Percentiles rank a stretch among this genome's conserved stretches.
Evolutionary conservation across 495 filamentous ascomycete genomes (phyloP).

Genomic region (Tuber brumale): DNA sequence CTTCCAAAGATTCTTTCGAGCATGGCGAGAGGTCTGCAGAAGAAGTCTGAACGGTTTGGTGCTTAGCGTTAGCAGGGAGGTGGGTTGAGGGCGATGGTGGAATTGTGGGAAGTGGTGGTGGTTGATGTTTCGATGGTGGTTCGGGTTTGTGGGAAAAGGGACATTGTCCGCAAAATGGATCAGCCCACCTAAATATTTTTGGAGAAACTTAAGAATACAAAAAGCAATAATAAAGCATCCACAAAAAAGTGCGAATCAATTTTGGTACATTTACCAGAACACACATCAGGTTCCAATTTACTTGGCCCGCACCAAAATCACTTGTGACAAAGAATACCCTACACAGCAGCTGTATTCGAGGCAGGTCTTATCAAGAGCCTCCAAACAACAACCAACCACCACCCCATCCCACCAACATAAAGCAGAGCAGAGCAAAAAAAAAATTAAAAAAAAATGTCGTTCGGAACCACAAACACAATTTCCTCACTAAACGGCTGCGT

Average conservation of each 20-base stretch:
- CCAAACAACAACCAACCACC: not conserved
- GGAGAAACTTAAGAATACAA: not conserved
- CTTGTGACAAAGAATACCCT: not conserved
- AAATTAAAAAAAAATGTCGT: constrained; percentile 34
- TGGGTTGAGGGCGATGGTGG: constrained; percentile 36
- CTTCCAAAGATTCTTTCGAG: constrained; percentile 60
- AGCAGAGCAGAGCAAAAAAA: not conserved
- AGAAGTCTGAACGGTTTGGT: not conserved
- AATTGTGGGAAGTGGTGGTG: constrained; percentile 20
- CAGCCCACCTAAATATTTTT: not conserved
- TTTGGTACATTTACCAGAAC: not conserved
- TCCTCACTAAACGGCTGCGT: constrained; percentile 59
- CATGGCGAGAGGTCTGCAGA: constrained; percentile 41
- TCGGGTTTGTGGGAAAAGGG: constrained; percentile 9
- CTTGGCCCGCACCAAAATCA: not conserved
- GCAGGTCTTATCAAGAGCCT: not conserved
- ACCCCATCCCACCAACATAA: not conserved
- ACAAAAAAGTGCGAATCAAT: not conserved
- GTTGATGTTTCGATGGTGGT: constrained; percentile 27
- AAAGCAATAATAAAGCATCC: not conserved
- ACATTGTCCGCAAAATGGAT: constrained; percentile 13
- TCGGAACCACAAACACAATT: constrained; percentile 28
- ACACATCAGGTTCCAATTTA: not conserved
- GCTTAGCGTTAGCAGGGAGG: constrained; percentile 8
- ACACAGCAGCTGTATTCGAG: not conserved